Percentiles rank a stretch among this genome's conserved stretches.
These are phyloP conservation scores for Plantago coronopus DNA, from an alignment of 305 asterid species.

Conservation along the genomic window DNA sequence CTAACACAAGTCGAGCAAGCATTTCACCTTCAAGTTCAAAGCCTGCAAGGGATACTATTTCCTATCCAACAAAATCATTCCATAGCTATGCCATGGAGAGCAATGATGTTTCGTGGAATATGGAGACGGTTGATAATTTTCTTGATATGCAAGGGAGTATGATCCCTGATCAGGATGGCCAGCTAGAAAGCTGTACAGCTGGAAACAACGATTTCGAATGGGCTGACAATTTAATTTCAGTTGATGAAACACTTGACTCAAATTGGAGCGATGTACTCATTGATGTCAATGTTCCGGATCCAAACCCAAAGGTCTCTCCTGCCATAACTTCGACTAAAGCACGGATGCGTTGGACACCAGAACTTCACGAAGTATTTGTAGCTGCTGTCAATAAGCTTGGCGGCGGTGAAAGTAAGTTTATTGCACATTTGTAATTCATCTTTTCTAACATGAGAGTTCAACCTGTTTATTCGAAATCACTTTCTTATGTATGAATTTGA, in stretches of 20 bases:
- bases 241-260: slow-evolving; percentile 45
- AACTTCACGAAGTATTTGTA: slow-evolving; percentile 80
- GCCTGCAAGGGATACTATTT: slow-evolving; percentile 23
- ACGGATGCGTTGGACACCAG: slow-evolving; percentile 97
- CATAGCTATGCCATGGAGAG: slow-evolving; percentile 28
- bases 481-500: not conserved
- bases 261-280: slow-evolving; percentile 67
- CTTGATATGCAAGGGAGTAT: slow-evolving; percentile 36
- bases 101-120: slow-evolving; percentile 39
- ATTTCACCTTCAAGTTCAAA: slow-evolving; percentile 32
- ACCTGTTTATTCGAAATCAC: too few species aligned
- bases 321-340: slow-evolving; percentile 42
- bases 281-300: slow-evolving; percentile 53
- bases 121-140: slow-evolving; percentile 37
- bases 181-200: slow-evolving; percentile 24
- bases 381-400: slow-evolving; percentile 84
- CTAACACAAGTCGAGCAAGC: slow-evolving; percentile 28
- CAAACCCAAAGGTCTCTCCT: slow-evolving; percentile 56
- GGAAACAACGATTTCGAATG: slow-evolving; percentile 42
- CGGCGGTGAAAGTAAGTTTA: slow-evolving; percentile 68
- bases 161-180: slow-evolving; percentile 33
- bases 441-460: slow-evolving; percentile 7
- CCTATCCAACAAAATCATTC: slow-evolving; percentile 27
- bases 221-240: slow-evolving; percentile 58
- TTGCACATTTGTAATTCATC: slow-evolving; percentile 6